phyloP scores from a whole-genome alignment of 768 basidiomycete genomes.

The Serendipita indica region DNA sequence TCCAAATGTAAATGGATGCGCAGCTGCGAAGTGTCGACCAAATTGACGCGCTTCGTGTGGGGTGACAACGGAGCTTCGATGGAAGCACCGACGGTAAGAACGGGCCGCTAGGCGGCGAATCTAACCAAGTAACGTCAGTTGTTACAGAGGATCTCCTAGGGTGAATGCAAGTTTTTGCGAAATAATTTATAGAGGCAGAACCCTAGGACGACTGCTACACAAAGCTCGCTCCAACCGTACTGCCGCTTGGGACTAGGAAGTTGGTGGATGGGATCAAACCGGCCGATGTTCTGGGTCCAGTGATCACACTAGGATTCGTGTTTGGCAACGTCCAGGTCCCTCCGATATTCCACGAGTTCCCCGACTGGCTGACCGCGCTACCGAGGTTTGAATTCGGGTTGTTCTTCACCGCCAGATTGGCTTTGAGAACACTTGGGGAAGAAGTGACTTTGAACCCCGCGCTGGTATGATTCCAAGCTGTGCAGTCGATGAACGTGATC shows the following conservation, averaged over 20 bases:
- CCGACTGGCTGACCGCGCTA: slow-evolving; percentile 9
- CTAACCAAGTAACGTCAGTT: too few species aligned
- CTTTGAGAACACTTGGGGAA: background rate
- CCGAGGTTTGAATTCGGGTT: slow-evolving; percentile 9
- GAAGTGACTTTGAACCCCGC: slow-evolving; percentile 10
- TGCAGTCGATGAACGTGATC: slow-evolving; percentile 9
- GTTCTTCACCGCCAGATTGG: slow-evolving; percentile 10
- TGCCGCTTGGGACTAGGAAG: background rate
- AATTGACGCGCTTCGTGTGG: too few species aligned
- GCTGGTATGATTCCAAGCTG: slow-evolving; percentile 10
- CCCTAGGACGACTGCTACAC: too few species aligned
- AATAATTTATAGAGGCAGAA: too few species aligned
- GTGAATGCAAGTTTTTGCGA: too few species aligned
- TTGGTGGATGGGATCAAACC: background rate
- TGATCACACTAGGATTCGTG: slow-evolving; percentile 1
- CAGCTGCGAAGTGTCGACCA: too few species aligned
- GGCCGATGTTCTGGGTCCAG: background rate
- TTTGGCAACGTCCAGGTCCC: slow-evolving; percentile 1
- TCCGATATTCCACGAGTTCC: slow-evolving; percentile 12
- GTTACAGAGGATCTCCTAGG: too few species aligned
- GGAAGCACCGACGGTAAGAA: too few species aligned
- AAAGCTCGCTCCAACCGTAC: background rate
- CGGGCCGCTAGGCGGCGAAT: too few species aligned
- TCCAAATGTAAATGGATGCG: too few species aligned
- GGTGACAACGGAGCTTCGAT: too few species aligned